Percentiles rank a stretch among this genome's conserved stretches.
Conservation (phyloP, 2,329 filamentous ascomycete genomes). For the Exophiala sp. region DNA sequence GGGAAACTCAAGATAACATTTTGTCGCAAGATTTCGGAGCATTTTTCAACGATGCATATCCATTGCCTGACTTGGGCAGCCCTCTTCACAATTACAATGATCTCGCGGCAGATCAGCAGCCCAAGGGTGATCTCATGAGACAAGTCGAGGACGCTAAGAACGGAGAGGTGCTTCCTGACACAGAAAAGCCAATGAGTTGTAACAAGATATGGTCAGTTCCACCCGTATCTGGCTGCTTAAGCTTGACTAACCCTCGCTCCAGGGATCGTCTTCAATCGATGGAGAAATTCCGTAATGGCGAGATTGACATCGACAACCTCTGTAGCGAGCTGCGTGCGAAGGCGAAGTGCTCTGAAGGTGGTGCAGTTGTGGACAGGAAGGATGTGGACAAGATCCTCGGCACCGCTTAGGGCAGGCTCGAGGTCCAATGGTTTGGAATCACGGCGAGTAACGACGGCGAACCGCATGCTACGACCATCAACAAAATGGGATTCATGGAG, state of each 20-base stretch:
- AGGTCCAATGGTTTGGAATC: too few relatives aligned
- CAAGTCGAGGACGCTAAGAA: constrained; percentile 75
- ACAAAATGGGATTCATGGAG: constrained; percentile 12
- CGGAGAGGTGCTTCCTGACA: constrained; percentile 64
- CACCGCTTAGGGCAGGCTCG: neutral
- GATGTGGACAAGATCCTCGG: constrained; percentile 80
- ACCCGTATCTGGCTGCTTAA: neutral
- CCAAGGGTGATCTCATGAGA: constrained; percentile 68
- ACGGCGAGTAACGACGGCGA: too few relatives aligned
- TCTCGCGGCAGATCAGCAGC: constrained; percentile 37
- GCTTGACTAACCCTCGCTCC: constrained; percentile 41
- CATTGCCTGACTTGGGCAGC: constrained; percentile 70
- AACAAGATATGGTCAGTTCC: constrained; percentile 83
- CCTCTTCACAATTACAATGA: constrained; percentile 65
- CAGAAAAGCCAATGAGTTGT: constrained; percentile 69
- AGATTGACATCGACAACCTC: constrained; percentile 88
- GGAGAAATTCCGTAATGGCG: constrained; percentile 81
- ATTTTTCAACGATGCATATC: constrained; percentile 73
- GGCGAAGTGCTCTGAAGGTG: constrained; percentile 85
- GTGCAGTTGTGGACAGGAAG: constrained; percentile 81
- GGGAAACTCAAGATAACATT: constrained; percentile 82
- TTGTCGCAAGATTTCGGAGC: constrained; percentile 69
- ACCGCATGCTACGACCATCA: constrained; percentile 8
- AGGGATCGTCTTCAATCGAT: constrained; percentile 90
- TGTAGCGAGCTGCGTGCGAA: constrained; percentile 93